These are phyloP conservation scores for Umbellularia californica DNA, from an alignment of 164 flowering plant genomes.

Conservation along the genomic window DNA sequence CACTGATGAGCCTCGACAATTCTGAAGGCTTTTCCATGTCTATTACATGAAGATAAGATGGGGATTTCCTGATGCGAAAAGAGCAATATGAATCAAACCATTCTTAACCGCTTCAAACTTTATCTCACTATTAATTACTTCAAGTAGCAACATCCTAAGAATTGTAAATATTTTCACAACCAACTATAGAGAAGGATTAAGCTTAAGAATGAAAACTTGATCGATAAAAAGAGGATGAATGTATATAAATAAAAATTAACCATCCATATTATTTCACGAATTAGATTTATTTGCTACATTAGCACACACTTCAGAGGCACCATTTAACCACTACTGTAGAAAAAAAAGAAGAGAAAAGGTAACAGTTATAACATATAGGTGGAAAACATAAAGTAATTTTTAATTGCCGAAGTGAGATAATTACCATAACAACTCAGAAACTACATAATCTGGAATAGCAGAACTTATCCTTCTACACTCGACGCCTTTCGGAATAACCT, in stretches of 20 bases:
- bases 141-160: neutral
- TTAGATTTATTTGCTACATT: too few species aligned
- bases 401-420: neutral
- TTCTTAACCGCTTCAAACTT: neutral
- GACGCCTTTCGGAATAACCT: slow-evolving; percentile 75
- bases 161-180: neutral
- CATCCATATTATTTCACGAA: too few species aligned
- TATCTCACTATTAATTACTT: too few species aligned
- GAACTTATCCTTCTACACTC: slow-evolving; percentile 47
- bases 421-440: slow-evolving; percentile 75
- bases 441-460: slow-evolving; percentile 44
- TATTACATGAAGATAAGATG: neutral
- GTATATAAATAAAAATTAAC: too few species aligned
- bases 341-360: neutral
- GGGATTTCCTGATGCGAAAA: neutral
- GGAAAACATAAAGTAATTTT: neutral
- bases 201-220: neutral
- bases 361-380: neutral
- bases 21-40: neutral
- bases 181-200: neutral
- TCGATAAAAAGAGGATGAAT: neutral
- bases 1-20: neutral
- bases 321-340: neutral
- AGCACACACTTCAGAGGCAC: too few species aligned
- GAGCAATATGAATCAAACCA: neutral